Evolutionary conservation across 768 basidiomycete genomes (phyloP), one percentile per base, ranked within the genome.

Genomic region (Rossbeevera mucosa): DNA sequence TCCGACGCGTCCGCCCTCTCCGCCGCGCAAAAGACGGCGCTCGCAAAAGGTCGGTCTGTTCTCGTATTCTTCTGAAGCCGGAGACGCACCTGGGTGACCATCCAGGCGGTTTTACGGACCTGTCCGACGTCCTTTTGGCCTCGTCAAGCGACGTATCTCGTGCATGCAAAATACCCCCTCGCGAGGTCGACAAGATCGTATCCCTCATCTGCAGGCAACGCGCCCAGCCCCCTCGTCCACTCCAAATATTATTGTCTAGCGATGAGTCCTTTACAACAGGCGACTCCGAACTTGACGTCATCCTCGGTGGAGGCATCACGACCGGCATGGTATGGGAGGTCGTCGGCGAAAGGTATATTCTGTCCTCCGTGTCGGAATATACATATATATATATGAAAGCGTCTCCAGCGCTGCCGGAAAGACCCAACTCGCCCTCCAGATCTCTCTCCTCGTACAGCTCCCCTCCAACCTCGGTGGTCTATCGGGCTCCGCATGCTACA

Each of bases 301-400:
- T 79, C 5, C 72, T 97, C 0, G 88, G 87, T 7, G 93, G 93
- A 12, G 94, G 94, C 3, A 75, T 96, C 20, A 71, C 78, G 50
- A 81, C 85, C 1, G 85, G 91, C 2, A 85, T 85, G 79, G 56
- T 97, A 3, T 94, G 91, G 82, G 94, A 97, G 59, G 71, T 95
- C 36, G 83, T 78, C 12, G 94, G 94, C 24, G 91, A 95, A 76
- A 91, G 91, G 94, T 93, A 67, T 55, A 46, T n/a, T 52, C 40
- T 45, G 21, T 22, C 33, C 40, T 21, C 21, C 48, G 18, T 18
- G 47, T 50, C 41, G 7, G 20, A 33, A 44, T 24, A 28, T 0
- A 18, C 47, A n/a, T n/a, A n/a, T n/a, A n/a, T n/a, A n/a, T n/a
- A n/a, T n/a, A n/a, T n/a, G n/a, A n/a, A 62, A 30, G 26, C 16